phyloP scores from a whole-genome alignment of 345 rosid genomes.

The Hirschfeldia incana region DNA sequence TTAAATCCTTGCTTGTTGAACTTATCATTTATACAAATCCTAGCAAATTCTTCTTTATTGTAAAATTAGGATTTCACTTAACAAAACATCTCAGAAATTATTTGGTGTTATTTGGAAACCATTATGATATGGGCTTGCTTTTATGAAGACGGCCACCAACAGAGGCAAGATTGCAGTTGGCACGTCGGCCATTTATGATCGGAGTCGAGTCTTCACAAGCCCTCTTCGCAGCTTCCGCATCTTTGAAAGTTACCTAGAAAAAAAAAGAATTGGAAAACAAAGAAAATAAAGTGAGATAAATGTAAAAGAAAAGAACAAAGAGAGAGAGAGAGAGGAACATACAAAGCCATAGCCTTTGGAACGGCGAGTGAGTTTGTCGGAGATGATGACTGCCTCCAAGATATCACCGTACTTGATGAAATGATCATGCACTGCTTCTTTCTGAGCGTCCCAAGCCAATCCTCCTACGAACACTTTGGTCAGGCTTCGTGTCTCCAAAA shows the following conservation, averaged over 20 bases:
- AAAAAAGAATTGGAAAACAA: no score
- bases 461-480: slow-evolving; percentile 98
- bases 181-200: slow-evolving; percentile 85
- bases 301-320: background rate
- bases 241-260: slow-evolving; percentile 79
- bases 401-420: slow-evolving; percentile 89
- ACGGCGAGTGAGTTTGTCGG: slow-evolving; percentile 83
- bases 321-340: slow-evolving; percentile 18
- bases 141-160: slow-evolving; percentile 82
- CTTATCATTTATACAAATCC: no score
- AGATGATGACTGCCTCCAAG: slow-evolving; percentile 90
- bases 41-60: no score
- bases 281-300: no score
- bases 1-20: no score
- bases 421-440: slow-evolving; percentile 79
- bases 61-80: no score
- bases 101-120: no score
- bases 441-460: slow-evolving; percentile 96
- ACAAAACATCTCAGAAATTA: no score
- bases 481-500: slow-evolving; percentile 83
- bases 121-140: no score
- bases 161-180: slow-evolving; percentile 91
- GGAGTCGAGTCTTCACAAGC: slow-evolving; percentile 90
- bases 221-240: slow-evolving; percentile 72
- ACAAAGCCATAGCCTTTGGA: slow-evolving; percentile 99